Evolutionary conservation across 495 filamentous ascomycete species (phyloP), one percentile per base, ranked within the genome.

Genomic region (Lindgomyces ingoldianus): DNA sequence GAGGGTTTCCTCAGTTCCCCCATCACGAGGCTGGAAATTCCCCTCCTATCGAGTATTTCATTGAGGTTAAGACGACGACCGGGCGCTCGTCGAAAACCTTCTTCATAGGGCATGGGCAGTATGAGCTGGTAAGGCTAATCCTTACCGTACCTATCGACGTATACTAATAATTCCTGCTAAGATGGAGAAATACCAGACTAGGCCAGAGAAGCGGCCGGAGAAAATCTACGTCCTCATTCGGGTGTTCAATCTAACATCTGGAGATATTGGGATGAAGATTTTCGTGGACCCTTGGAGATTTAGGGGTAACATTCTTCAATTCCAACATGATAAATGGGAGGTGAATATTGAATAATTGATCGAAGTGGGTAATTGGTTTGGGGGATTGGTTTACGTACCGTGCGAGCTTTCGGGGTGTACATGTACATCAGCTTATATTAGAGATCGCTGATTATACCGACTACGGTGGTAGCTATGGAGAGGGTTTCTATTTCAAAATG

Each of bases 61-160:
- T 52, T 3, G 48, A 52, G 25, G 48, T 52, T 8, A 52, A 52
- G 18, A 52, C 48, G 4, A 52, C 48, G 4, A 52, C 48, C n/a
- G 26, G 22, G 48, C 12, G 48, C 19, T 8, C 26, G 48, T 27
- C 6, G 22, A 14, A 52, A 9, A 14, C 11, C 3, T 52, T 52
- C 26, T 52, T 24, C 25, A 22, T 52, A 22, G 26, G 48, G 11
- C 6, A 52, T 29, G 8, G 4, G 12, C 48, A 52, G 22, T 29
- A 52, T 30, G 26, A 52, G 26, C 19, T 9, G 19, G 48, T 52
- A 26, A 4, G 48, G n/a, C n/a, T n/a, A n/a, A n/a, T n/a, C n/a
- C n/a, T n/a, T n/a, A n/a, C n/a, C n/a, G n/a, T n/a, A n/a, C n/a
- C n/a, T n/a, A n/a, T n/a, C 21, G 19, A 48, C 8, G 19, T 48